Evolutionary conservation across 192 early-diverging fungal species (phyloP).

Genomic region (Chytriomyces sp.): DNA sequence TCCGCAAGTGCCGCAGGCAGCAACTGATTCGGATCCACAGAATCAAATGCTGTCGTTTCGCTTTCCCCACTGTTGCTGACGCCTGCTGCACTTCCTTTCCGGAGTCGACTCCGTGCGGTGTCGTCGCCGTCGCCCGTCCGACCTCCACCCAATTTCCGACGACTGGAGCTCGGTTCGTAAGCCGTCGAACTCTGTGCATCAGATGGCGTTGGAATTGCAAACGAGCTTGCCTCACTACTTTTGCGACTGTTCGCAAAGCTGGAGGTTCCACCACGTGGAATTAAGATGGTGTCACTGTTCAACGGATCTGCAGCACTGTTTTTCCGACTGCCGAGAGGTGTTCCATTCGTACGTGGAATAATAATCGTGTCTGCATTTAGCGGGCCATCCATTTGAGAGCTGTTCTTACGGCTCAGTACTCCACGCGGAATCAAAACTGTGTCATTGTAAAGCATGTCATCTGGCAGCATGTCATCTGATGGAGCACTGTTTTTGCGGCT

Average conservation of each 20-base stretch:
- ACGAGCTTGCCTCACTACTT: not conserved
- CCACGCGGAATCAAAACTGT: not conserved
- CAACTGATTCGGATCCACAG: conserved; percentile 31
- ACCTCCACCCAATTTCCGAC: not conserved
- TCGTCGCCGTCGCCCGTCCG: not conserved
- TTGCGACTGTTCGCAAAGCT: not conserved
- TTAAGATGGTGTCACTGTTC: not conserved
- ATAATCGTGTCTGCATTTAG: not conserved
- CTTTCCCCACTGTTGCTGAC: not conserved
- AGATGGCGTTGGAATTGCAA: not conserved
- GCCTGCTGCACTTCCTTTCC: not conserved
- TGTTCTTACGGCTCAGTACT: not conserved
- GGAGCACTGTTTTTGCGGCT: not conserved
- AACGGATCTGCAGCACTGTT: not conserved
- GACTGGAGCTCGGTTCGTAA: conserved; percentile 1
- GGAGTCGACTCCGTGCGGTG: not conserved
- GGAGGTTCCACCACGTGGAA: not conserved
- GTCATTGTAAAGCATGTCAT: not conserved
- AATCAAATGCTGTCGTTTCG: not conserved
- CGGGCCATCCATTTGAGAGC: conserved; percentile 2
- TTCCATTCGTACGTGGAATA: not conserved
- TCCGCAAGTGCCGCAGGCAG: conserved; percentile 40
- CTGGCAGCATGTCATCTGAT: not conserved
- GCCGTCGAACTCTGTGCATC: not conserved
- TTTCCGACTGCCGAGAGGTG: not conserved